Base-by-base conservation (phyloP, 345 rosid species). In the Syzygium aromaticum region DNA sequence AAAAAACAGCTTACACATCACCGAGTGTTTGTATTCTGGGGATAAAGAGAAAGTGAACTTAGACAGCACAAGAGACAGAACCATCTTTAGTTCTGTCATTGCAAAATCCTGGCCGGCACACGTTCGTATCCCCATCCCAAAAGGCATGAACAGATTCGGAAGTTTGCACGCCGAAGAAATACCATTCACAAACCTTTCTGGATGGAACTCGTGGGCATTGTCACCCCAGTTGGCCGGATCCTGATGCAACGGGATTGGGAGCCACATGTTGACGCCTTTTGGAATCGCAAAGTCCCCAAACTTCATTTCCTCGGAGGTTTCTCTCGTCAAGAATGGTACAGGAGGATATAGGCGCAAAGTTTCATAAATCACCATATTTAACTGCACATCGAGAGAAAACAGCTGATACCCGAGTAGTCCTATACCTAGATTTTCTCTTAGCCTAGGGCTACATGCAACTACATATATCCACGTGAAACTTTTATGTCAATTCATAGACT, bases 311-410 rank as follows among this genome's bases (percentile, higher is more conserved):
- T 90, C 80, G 14, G 61, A 49, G 0, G 89, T 82, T 52, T 84
- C 86, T 84, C 91, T 87, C 9, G 23, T 38, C 54, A 80, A 46
- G 77, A 86, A 86, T 23, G 53, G 86, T 17, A 64, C 86, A 16
- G 88, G 86, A 30, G 91, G 89, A 82, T 88, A 91, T 4, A 88
- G 86, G 27, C 88, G 86, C 86, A 91, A 49, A 11, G 90, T 88
- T 63, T 91, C 92, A 15, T 89, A 86, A n/a, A 91, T 88, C 57
- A 85, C 90, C 92, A 88, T 84, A 43, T 88, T 89, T 5, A 90
- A 77, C 93, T 91, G 89, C 87, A 53, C 46, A 43, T 19, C 25
- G 11, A 46, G 17, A 84, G 22, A n/a, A 46, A 51, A 28, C 56
- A 84, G 19, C 5, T 28, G 40, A 28, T 28, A 7, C 11, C 8